Percentiles rank a stretch among this genome's conserved stretches.
Conservation (phyloP, 2,329 filamentous ascomycete species). For the Alternaria gaisen region DNA sequence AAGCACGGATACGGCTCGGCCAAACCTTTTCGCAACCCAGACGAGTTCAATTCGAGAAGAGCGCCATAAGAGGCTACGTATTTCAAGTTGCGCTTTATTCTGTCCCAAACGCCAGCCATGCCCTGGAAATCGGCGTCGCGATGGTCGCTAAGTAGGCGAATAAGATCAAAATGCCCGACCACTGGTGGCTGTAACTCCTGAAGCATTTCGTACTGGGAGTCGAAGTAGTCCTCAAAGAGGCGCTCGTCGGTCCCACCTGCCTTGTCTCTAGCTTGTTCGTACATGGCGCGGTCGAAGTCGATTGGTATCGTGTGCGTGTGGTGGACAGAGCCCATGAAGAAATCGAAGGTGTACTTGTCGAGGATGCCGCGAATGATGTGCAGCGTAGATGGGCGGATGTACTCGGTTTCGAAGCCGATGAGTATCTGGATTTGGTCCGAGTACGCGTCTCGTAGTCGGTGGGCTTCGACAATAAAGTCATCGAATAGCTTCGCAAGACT, state of each 20-base stretch:
- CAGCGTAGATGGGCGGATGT: slow-evolving; percentile 77
- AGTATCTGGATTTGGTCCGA: slow-evolving; percentile 76
- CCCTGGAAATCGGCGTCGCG: slow-evolving; percentile 68
- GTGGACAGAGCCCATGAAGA: slow-evolving; percentile 93
- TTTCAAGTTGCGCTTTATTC: slow-evolving; percentile 76
- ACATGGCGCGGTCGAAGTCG: slow-evolving; percentile 79
- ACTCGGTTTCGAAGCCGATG: slow-evolving; percentile 93
- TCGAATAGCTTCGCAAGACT: slow-evolving; percentile 63
- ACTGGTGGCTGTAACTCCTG: slow-evolving; percentile 74
- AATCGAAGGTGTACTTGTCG: slow-evolving; percentile 73
- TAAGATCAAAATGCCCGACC: slow-evolving; percentile 93
- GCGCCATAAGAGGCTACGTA: slow-evolving; percentile 77
- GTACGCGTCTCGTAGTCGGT: slow-evolving; percentile 76
- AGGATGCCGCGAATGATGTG: slow-evolving; percentile 67
- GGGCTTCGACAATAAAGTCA: slow-evolving; percentile 78
- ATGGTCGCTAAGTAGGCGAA: slow-evolving; percentile 78
- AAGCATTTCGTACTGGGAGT: slow-evolving; percentile 86
- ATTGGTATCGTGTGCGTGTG: slow-evolving; percentile 88
- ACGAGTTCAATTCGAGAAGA: slow-evolving; percentile 88
- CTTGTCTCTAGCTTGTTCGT: slow-evolving; percentile 66
- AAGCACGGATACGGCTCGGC: slow-evolving; percentile 86
- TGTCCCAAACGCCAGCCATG: slow-evolving; percentile 75
- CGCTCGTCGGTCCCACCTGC: slow-evolving; percentile 66
- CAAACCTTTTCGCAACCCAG: slow-evolving; percentile 87
- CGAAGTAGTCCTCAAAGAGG: slow-evolving; percentile 87